Base-by-base conservation (phyloP, 1,139 yeast genomes). In the Suhomyces atakaporum region DNA sequence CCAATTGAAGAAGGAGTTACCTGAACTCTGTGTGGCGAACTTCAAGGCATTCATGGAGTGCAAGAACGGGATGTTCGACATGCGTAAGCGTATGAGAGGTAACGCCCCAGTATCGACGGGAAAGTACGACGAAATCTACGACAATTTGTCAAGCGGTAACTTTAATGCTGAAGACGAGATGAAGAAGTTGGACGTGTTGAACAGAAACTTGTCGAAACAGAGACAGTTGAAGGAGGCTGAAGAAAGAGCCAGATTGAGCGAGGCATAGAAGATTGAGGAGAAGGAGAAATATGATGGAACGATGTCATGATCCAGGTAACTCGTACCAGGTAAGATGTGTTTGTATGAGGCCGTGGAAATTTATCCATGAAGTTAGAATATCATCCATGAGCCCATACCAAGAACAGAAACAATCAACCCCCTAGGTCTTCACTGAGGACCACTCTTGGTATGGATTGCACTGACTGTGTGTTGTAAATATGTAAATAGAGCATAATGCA, bases 91-190 rank as follows among this genome's bases (percentile, higher is more conserved):
- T 49, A 86, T 92, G 69, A 75, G 87, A 56, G 98, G 98, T 7
- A 92, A 92, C 54, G 98, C 95, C 1, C 90, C 97, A 0, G 63
- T 87, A 32, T 87, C 96, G 7, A 86, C 95, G 2, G 98, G 98
- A 0, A 84, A 82, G 55, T 90, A 84, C 60, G 96, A 90, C 52
- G 92, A 86, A 40, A 87, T 87, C 35, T 84, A 84, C 48, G 87
- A 82, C 26, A 84, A 84, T 44, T 68, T 92, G 42, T 81, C 90
- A 1, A 60, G 69, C 3, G 98, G 97, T 0, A 74, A 89, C 40
- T 89, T 85, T 54, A 82, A 89, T 56, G 79, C 97, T 0, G 69
- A 71, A 33, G 92, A 83, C 43, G 97, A 92, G 62, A 77, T 86
- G 74, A 68, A 66, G 43, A 84, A 83, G 59, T 66, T 85, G 42